phyloP scores from a whole-genome alignment of 495 filamentous ascomycete species.

The Podospora comata region DNA sequence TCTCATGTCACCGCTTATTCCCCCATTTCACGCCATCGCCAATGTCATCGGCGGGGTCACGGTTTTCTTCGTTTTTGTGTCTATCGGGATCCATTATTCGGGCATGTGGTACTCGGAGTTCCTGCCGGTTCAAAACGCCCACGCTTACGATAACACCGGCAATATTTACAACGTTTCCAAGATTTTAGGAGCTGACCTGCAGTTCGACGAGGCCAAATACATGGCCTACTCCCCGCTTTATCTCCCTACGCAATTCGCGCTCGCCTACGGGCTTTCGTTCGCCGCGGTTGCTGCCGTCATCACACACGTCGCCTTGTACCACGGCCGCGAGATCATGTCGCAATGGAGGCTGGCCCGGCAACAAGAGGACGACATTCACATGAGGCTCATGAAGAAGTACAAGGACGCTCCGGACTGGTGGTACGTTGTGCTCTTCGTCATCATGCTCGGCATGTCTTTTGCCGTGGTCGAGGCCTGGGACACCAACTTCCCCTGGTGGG shows the following conservation, averaged over 20 bases:
- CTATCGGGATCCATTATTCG: conserved; percentile 58
- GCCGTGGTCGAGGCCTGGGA: conserved; percentile 59
- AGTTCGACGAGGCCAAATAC: conserved; percentile 53
- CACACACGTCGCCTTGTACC: conserved; percentile 58
- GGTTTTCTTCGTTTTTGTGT: conserved; percentile 51
- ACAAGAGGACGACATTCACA: conserved; percentile 67
- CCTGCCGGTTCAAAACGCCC: conserved; percentile 53
- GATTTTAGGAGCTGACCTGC: conserved; percentile 47
- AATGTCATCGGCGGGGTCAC: conserved; percentile 57
- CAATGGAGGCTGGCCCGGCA: conserved; percentile 48
- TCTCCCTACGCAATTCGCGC: conserved; percentile 58
- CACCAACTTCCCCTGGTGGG: conserved; percentile 64
- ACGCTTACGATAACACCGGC: conserved; percentile 61
- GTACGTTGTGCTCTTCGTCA: conserved; percentile 45
- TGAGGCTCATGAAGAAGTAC: conserved; percentile 59
- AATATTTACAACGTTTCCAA: conserved; percentile 52
- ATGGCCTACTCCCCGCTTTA: conserved; percentile 59
- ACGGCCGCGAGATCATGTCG: conserved; percentile 58
- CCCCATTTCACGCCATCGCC: conserved; percentile 63
- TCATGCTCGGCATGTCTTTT: conserved; percentile 47
- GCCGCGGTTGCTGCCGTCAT: conserved; percentile 65
- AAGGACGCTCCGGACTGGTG: conserved; percentile 55
- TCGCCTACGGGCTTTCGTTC: conserved; percentile 66
- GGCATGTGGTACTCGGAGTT: conserved; percentile 62
- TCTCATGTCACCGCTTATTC: conserved; percentile 62